Evolutionary conservation across 1,139 yeast species (phyloP).

Genomic region (Fermentozyma sake): DNA sequence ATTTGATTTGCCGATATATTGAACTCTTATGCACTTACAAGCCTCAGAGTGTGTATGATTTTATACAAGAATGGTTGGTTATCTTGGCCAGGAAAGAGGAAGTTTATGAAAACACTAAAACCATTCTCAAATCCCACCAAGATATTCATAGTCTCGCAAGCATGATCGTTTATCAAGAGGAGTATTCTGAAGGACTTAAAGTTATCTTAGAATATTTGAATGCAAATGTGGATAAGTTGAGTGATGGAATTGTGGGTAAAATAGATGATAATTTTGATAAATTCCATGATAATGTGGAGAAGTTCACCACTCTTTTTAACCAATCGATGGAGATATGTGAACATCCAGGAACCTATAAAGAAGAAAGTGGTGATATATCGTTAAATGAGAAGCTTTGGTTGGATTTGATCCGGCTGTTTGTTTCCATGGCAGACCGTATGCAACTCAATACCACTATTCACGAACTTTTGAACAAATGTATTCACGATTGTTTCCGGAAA

Average conservation of each 20-base stretch:
- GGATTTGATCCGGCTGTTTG: conserved; percentile 25
- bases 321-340: conserved; percentile 35
- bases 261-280: too few species aligned
- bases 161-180: conserved; percentile 17
- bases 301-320: conserved; percentile 27
- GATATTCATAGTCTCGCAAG: conserved; percentile 30
- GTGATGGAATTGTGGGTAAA: too few species aligned
- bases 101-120: too few species aligned
- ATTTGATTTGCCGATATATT: conserved; percentile 2
- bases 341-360: conserved; percentile 11
- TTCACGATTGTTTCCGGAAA: conserved; percentile 49
- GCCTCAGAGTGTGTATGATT: conserved; percentile 1
- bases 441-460: conserved; percentile 8
- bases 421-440: conserved; percentile 20
- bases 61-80: conserved; percentile 1
- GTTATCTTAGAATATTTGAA: conserved; percentile 21
- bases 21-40: background rate
- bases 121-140: conserved; percentile 18
- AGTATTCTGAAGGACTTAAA: conserved; percentile 25
- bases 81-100: too few species aligned
- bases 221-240: conserved; percentile 3
- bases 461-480: conserved; percentile 36
- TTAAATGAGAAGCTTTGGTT: conserved; percentile 40
- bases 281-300: conserved; percentile 5
- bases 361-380: conserved; percentile 15